Evolutionary conservation across 768 basidiomycete genomes (phyloP).

Genomic region (Calocybe indica): DNA sequence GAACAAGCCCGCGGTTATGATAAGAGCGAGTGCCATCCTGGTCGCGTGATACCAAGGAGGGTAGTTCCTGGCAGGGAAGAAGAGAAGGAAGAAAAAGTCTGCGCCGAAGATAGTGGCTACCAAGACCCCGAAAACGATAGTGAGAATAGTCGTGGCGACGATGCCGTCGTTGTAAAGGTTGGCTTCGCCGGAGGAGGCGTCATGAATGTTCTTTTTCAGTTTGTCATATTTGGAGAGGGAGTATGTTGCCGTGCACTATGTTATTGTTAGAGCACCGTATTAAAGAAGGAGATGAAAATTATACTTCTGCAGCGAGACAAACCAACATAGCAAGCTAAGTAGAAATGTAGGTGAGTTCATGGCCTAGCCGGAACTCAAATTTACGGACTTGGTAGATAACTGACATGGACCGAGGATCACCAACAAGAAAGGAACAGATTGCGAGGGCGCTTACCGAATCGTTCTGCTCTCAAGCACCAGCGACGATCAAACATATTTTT

Average conservation of each 20-base stretch:
- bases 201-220: slow-evolving; percentile 21
- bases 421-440: neutral
- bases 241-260: slow-evolving; percentile 26
- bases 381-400: slow-evolving; percentile 6
- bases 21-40: slow-evolving; percentile 15
- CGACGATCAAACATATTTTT: slow-evolving; percentile 23
- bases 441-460: slow-evolving; percentile 18
- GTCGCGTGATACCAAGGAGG: slow-evolving; percentile 24
- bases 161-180: slow-evolving; percentile 24
- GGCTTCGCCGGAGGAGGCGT: slow-evolving; percentile 11
- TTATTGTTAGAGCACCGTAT: neutral
- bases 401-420: slow-evolving; percentile 1
- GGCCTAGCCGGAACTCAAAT: neutral
- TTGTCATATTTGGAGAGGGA: slow-evolving; percentile 28
- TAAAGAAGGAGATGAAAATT: neutral
- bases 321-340: slow-evolving; percentile 22
- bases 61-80: slow-evolving; percentile 25
- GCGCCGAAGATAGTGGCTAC: slow-evolving; percentile 29
- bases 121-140: slow-evolving; percentile 28
- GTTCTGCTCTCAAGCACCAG: slow-evolving; percentile 26
- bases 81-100: slow-evolving; percentile 30
- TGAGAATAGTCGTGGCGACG: slow-evolving; percentile 20
- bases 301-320: slow-evolving; percentile 26
- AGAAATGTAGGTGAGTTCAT: neutral
- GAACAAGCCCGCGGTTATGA: slow-evolving; percentile 19